Evolutionary conservation across 1,284 basidiomycete genomes (phyloP), one percentile per base, ranked within the genome.

Genomic region (Rhodofomes roseus): DNA sequence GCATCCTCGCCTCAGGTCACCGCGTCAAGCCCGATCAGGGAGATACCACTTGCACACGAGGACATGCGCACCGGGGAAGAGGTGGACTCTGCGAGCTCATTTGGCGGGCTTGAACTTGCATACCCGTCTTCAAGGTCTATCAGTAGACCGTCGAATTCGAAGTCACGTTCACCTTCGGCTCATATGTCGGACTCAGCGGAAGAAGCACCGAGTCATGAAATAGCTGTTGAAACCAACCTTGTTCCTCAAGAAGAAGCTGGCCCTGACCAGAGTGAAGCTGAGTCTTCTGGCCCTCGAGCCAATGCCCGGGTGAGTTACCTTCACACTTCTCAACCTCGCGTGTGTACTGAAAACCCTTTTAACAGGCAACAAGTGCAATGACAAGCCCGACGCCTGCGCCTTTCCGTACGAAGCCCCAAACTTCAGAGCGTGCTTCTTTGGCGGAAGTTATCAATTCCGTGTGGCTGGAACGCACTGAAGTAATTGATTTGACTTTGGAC

Each of bases 401-500:
- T 39, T 39, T 18, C 16, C 37, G 37, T 16, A 4, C 37, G 7
- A 39, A 16, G 16, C 9, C 5, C 31, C 41, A 55, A 22, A 23
- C 25, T 6, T 29, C 59, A n/a, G 57, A 55, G 11, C 55, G 48
- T 4, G 25, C 41, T 14, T 60, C 62, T 0, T 54, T 66, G 1
- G 53, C 59, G 2, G 60, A 66, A 41, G 57, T 66, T 34, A 61
- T 66, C 40, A 60, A 58, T 29, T 29, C 36, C 11, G 65, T 57
- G 4, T 55, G 25, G 16, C 48, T 44, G 23, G 44, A 50, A 18
- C 36, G 20, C 20, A 18, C 25, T 23, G 37, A 61, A 18, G 50
- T 63, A 16, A 65, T 65, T 36, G 65, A 66, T 44, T 44, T 66
- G 18, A 66, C 65, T 1, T 54, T 55, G 6, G 63, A 63, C n/a